Evolutionary conservation across 148 eudicot species (phyloP).

Genomic region (Chenopodium quinoa): DNA sequence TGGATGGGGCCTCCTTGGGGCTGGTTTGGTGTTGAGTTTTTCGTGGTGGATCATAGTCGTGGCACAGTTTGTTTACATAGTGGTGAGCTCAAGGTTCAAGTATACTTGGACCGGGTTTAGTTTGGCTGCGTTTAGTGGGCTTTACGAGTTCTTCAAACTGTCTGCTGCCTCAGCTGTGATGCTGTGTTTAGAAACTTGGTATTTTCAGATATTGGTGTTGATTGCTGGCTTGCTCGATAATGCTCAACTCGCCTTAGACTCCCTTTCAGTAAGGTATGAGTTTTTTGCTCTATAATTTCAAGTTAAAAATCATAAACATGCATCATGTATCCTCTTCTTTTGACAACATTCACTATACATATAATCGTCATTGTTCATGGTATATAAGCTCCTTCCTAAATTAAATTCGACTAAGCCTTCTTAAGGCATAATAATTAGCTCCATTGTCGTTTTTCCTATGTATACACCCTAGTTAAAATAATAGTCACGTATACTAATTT

Average conservation of each 20-base stretch:
- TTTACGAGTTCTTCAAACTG: conserved; percentile 39
- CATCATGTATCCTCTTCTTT: background rate
- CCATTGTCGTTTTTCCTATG: background rate
- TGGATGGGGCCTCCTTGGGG: conserved; percentile 47
- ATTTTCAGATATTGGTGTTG: conserved; percentile 41
- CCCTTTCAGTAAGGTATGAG: conserved; percentile 49
- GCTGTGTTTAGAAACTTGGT: conserved; percentile 62
- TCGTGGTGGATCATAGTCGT: conserved; percentile 58
- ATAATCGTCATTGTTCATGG: no score
- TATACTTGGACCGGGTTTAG: conserved; percentile 51
- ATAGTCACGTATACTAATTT: no score
- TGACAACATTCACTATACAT: no score
- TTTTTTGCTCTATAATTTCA: background rate
- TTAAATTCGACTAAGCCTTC: no score
- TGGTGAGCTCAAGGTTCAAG: conserved; percentile 35
- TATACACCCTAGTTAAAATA: no score
- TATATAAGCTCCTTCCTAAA: no score
- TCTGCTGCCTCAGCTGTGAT: conserved; percentile 54
- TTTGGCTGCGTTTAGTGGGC: conserved; percentile 42
- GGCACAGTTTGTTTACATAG: conserved; percentile 43
- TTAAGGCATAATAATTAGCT: background rate
- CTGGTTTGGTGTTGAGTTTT: conserved; percentile 41
- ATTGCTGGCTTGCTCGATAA: conserved; percentile 47
- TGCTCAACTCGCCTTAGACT: conserved; percentile 48
- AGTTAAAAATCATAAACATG: background rate